phyloP scores from a whole-genome alignment of 306 rosid genomes.

The Corylus americana region DNA sequence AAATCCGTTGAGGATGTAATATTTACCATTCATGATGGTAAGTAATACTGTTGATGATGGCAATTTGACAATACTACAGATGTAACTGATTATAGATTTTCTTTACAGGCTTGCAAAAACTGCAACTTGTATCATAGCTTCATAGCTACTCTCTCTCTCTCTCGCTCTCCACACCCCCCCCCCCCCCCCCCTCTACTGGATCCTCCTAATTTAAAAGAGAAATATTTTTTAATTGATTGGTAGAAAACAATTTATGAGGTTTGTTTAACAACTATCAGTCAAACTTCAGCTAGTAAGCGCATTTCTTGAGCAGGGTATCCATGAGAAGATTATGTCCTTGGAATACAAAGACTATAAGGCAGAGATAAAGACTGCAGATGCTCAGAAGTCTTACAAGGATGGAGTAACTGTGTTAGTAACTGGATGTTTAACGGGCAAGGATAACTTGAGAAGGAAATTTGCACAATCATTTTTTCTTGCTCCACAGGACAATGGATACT shows the following conservation, averaged over 20 bases:
- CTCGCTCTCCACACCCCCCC: background rate
- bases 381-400: conserved; percentile 61
- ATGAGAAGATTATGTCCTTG: conserved; percentile 68
- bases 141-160: conserved; percentile 3
- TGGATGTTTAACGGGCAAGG: conserved; percentile 75
- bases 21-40: background rate
- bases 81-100: background rate
- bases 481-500: conserved; percentile 77
- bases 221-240: background rate
- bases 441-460: conserved; percentile 65
- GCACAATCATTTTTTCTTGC: conserved; percentile 81
- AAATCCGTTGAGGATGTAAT: background rate
- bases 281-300: background rate
- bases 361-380: conserved; percentile 77
- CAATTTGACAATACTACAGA: background rate
- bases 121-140: background rate
- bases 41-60: background rate
- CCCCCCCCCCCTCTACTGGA: background rate
- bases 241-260: background rate
- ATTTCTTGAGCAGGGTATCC: conserved; percentile 55
- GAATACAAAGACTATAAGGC: conserved; percentile 61
- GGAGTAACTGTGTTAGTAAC: conserved; percentile 81
- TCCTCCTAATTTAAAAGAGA: background rate
- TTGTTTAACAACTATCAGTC: background rate
- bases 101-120: background rate